These are phyloP conservation scores for Schoenoplectus triqueter DNA, from an alignment of 202 grass and related monocot species.

Conservation along the genomic window DNA sequence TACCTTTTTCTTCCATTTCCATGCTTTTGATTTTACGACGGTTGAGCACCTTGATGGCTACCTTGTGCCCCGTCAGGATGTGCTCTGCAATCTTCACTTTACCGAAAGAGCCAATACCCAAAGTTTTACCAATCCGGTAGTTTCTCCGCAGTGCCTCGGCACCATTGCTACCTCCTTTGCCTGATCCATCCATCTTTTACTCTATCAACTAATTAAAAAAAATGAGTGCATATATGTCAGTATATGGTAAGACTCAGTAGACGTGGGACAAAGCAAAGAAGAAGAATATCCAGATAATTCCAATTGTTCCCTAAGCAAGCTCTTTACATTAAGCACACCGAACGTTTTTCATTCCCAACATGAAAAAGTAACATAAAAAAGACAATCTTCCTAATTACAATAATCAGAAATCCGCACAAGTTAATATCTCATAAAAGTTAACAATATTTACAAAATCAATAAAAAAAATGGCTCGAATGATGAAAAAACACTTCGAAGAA, in stretches of 20 bases:
- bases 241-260: slow-evolving; percentile 28
- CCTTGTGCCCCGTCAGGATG: slow-evolving; percentile 74
- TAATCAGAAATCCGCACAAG: neutral
- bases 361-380: neutral
- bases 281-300: neutral
- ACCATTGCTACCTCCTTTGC: slow-evolving; percentile 49
- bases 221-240: slow-evolving; percentile 28
- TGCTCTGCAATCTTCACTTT: slow-evolving; percentile 96
- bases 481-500: no score
- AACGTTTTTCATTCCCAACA: neutral
- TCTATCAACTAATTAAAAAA: slow-evolving; percentile 3
- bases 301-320: neutral
- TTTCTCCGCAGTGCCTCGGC: slow-evolving; percentile 53
- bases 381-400: neutral
- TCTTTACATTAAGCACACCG: slow-evolving; percentile 1
- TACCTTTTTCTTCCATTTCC: slow-evolving; percentile 99
- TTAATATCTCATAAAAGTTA: neutral
- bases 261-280: neutral
- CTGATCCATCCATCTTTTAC: slow-evolving; percentile 70
- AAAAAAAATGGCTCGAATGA: neutral
- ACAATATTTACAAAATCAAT: neutral
- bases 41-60: slow-evolving; percentile 91
- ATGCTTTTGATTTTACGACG: slow-evolving; percentile 87
- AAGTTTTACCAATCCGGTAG: slow-evolving; percentile 81
- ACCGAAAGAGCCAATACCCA: slow-evolving; percentile 88